Base-by-base conservation (phyloP, 768 basidiomycete species). In the Boletus rubropictus region DNA sequence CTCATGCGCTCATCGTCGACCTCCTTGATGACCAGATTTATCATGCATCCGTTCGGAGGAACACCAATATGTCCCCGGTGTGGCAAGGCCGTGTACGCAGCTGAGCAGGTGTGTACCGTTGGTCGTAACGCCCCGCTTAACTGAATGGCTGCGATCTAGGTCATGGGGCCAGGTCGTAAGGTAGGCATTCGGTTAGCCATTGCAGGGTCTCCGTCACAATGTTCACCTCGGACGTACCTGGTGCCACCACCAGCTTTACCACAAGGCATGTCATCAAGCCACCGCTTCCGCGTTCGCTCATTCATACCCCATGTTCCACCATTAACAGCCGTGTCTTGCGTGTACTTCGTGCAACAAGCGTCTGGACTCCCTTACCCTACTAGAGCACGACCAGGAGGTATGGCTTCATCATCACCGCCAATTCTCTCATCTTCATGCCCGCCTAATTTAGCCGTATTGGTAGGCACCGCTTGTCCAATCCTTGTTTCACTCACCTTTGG, bases 161-260 rank as follows among this genome's bases (percentile, higher is more conserved):
- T 79, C 25, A 81, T 93, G 73, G 91, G 91, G 17, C 91, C 91
- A 44, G 91, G 86, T 20, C 79, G 91, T 62, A 91, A 86, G 80
- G 91, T 89, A 60, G 58, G 78, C 54, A 24, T 49, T 46, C 42
- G 35, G 29, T 39, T 37, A 27, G 21, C 28, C 21, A n/a, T 27
- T 32, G 29, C 44, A 39, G 22, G 42, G 39, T 51, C 37, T 31
- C 40, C 12, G 14, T 51, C 29, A 14, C 22, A 7, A 32, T 47
- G 25, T 36, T 52, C 44, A 50, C 35, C 15, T 17, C 32, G 9
- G 38, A 20, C 44, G n/a, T 33, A 15, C 24, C 35, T 42, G 20
- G n/a, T 12, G 37, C 29, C 36, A 44, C 46, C 31, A 22, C 22
- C 55, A 88, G 87, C 72, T 88, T 34, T 92, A 89, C 59, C 87